These are phyloP conservation scores for Xerocomus minutiporus DNA, from an alignment of 1,284 basidiomycete species.

Conservation along the genomic window DNA sequence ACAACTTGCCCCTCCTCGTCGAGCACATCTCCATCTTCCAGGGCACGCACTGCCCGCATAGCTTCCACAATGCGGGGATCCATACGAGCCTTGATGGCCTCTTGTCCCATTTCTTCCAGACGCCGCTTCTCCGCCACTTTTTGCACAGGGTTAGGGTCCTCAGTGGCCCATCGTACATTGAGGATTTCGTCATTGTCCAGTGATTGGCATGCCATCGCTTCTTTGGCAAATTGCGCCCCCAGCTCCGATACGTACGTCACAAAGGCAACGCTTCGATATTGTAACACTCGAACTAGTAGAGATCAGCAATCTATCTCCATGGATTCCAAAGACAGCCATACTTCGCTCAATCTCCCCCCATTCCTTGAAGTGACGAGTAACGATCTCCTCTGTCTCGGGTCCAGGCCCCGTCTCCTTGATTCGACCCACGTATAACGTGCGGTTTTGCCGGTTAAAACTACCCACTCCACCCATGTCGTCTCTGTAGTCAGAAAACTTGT, in stretches of 20 bases:
- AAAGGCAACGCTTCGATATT: conserved; percentile 94
- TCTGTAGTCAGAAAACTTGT: conserved; percentile 95
- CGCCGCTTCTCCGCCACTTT: conserved; percentile 81
- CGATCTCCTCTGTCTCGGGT: conserved; percentile 84
- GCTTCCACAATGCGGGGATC: conserved; percentile 84
- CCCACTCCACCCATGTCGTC: conserved; percentile 99
- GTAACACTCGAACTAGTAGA: conserved; percentile 76
- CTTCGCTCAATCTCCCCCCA: conserved; percentile 95
- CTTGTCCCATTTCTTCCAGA: conserved; percentile 76
- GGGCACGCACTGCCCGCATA: conserved; percentile 72
- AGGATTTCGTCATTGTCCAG: conserved; percentile 97
- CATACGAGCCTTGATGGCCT: conserved; percentile 80
- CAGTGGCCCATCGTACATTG: conserved; percentile 97
- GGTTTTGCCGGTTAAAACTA: conserved; percentile 89
- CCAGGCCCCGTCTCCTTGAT: conserved; percentile 90
- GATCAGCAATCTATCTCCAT: conserved; percentile 7
- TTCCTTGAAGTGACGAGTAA: conserved; percentile 90
- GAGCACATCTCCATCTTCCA: conserved; percentile 74
- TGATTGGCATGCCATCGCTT: conserved; percentile 98
- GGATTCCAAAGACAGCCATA: conserved; percentile 41
- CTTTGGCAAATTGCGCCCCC: conserved; percentile 94
- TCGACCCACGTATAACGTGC: conserved; percentile 92
- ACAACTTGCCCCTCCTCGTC: conserved; percentile 43
- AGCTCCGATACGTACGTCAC: conserved; percentile 90
- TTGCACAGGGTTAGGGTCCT: conserved; percentile 89